Evolutionary conservation across 495 filamentous ascomycete genomes (phyloP).

Genomic region (Neurospora tetraspora): DNA sequence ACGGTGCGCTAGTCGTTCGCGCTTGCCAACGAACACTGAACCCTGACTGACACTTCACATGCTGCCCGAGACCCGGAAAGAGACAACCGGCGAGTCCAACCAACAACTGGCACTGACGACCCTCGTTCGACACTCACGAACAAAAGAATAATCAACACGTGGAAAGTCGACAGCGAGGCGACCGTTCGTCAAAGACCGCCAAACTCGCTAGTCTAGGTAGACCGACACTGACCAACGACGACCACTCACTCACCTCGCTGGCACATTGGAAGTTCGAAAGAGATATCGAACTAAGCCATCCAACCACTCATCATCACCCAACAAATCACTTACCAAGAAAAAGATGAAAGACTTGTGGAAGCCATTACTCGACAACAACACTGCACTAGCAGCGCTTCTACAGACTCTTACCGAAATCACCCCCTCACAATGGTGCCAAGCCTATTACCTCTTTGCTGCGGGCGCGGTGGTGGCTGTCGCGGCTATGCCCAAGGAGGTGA

Average conservation of each 20-base stretch:
- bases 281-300: neutral
- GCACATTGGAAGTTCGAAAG: neutral
- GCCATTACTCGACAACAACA: neutral
- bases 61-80: neutral
- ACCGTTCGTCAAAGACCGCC: neutral
- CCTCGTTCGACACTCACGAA: neutral
- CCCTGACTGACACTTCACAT: neutral
- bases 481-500: conserved; percentile 26
- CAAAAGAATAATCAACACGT: neutral
- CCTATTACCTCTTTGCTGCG: conserved; percentile 35
- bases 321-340: neutral
- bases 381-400: neutral
- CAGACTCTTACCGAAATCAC: neutral
- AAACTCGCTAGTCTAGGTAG: no score
- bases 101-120: neutral
- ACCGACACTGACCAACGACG: neutral
- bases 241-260: neutral
- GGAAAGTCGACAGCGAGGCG: neutral
- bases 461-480: conserved; percentile 28
- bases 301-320: neutral
- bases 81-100: neutral
- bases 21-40: neutral
- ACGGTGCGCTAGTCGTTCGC: neutral
- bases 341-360: neutral
- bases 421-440: conserved; percentile 34